Percentiles rank a stretch among this genome's conserved stretches.
phyloP scores from a whole-genome alignment of 306 rosid species.

The Gleditsia sinensis region DNA sequence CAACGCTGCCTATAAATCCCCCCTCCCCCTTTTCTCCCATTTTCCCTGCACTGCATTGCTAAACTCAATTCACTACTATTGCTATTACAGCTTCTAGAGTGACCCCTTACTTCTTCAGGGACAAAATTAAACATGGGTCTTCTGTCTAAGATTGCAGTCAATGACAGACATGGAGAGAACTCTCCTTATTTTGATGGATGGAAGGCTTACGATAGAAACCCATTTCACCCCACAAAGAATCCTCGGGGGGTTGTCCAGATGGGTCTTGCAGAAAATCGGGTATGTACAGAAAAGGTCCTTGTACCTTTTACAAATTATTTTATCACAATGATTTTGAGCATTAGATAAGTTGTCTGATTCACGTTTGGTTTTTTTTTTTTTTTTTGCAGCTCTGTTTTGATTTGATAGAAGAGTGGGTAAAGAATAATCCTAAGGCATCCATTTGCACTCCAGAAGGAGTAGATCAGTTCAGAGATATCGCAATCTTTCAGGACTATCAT shows the following conservation, averaged over 20 bases:
- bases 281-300: background rate
- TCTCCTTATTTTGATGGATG: slow-evolving; percentile 64
- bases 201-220: slow-evolving; percentile 63
- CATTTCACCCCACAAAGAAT: slow-evolving; percentile 49
- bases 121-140: slow-evolving; percentile 1
- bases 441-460: slow-evolving; percentile 60
- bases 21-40: background rate
- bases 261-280: slow-evolving; percentile 83
- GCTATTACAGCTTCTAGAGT: background rate
- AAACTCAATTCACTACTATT: background rate
- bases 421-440: slow-evolving; percentile 57
- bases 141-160: slow-evolving; percentile 55
- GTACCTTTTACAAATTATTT: background rate
- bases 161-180: slow-evolving; percentile 56
- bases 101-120: background rate
- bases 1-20: background rate
- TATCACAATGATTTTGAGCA: background rate
- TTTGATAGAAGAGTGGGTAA: slow-evolving; percentile 53
- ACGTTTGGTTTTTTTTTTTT: background rate
- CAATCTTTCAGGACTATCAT: slow-evolving; percentile 65
- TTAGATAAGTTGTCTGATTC: background rate
- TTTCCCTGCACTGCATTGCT: background rate
- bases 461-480: slow-evolving; percentile 46
- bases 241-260: slow-evolving; percentile 64
- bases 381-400: slow-evolving; percentile 50